Base-by-base conservation (phyloP, 1,139 yeast species). In the Kodamaea derodonti region DNA sequence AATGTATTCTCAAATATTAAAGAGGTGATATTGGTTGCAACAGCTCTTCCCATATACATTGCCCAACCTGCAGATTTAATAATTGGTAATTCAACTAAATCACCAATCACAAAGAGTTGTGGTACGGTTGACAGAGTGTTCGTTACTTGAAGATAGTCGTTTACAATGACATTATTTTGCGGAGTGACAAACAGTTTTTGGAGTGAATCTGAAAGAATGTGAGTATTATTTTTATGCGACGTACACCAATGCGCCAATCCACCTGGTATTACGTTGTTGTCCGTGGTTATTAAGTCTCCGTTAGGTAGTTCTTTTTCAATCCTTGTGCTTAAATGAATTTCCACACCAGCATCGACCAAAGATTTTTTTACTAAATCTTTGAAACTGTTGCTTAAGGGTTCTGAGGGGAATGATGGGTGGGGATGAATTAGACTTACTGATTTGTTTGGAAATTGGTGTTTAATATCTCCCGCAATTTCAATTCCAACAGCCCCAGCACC, bases 401-500 rank as follows among this genome's bases (percentile, higher is more conserved):
- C 74, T 1, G 73, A 70, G 1, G 75, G 75, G 35, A 67, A 58
- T 4, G 38, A 28, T 1, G 45, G 39, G 42, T 69, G 67, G 1
- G 75, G 72, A 36, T 69, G 75, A 8, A 69, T 56, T 33, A 69
- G 53, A 31, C 54, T 58, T 20, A 69, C 65, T 0, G 50, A 53
- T 37, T 65, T 66, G 4, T 54, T 39, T 2, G 71, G 71, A 37
- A 52, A 60, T 33, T 50, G 45, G 32, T 47, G 53, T 41, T 68
- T 68, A 30, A 69, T 53, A 38, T 68, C 76, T 3, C 75, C 75
- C 0, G 76, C 73, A 25, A 66, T 48, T 42, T 73, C 78, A 20
- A 72, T 57, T 0, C 78, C 79, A 3, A 70, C 70, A 1, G 77
- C 78, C 0, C 77, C 77, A 2, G 71, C 78, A 1, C 77, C 78